Base-by-base conservation (phyloP, 495 filamentous ascomycete genomes). In the Schizothecium vesticola region DNA sequence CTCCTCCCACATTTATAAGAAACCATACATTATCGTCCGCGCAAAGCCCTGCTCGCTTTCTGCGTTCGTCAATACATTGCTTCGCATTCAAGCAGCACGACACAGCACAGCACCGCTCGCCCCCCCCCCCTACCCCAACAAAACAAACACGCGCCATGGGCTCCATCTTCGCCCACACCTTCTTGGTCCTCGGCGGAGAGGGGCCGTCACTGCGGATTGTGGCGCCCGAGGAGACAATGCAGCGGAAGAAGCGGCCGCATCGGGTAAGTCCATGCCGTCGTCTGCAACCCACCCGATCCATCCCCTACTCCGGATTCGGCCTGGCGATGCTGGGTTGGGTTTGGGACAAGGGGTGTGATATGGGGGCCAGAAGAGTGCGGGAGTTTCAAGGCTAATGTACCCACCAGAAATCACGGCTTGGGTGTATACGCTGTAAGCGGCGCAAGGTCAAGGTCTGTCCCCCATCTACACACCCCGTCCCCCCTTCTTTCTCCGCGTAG, bases 391-490 rank as follows among this genome's bases (percentile, higher is more conserved):
- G 33, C 62, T 56, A 19, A 59, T 59, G 13, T 59, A 28, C 12
- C 58, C 5, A 6, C 8, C 51, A 74, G 72, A 74, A 74, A 67
- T 74, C 72, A 22, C 63, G 72, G 26, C 31, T 70, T 24, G 61
- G 70, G 4, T 75, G 73, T 63, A 51, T 73, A 0, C 59, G 67
- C n/a, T 75, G 73, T 60, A 75, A 75, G 57, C 21, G 69, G 26
- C 69, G 73, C 58, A 75, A 75, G 61, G 73, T 75, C 43, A 75
- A 75, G 67, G 73, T 73, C 43, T 19, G 60, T 43, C 63, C 12
- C 5, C 16, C 63, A 55, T 21, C 56, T 22, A 6, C 26, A 25
- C 63, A 22, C 56, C 56, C n/a, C 56, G n/a, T 13, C 23, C 19
- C 13, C 60, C 16, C 25, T 19, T 3, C 11, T n/a, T 62, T 10